A percentile compares a stretch with the other conserved stretches of the same genome.
Conservation (phyloP, 768 basidiomycete species). For the Tylopilus sp. region DNA sequence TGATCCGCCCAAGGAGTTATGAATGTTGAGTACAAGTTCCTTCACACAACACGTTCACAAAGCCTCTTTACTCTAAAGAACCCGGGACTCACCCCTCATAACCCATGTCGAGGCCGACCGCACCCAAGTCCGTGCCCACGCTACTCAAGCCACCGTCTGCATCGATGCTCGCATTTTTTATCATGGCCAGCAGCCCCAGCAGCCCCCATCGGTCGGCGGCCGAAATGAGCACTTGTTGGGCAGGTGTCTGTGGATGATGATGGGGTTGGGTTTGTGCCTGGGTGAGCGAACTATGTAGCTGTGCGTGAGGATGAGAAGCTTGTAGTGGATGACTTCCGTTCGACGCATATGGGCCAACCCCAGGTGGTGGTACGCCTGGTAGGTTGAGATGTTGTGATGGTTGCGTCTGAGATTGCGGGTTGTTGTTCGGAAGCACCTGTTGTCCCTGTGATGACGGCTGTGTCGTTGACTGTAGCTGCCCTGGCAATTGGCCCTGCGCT, state of each 20-base stretch:
- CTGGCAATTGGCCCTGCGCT: slow-evolving; percentile 21
- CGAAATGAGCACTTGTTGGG: slow-evolving; percentile 87
- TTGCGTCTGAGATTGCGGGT: slow-evolving; percentile 28
- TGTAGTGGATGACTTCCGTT: slow-evolving; percentile 37
- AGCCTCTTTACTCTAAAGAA: slow-evolving; percentile 16
- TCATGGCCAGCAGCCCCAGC: slow-evolving; percentile 78
- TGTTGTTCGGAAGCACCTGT: slow-evolving; percentile 34
- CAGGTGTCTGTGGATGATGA: slow-evolving; percentile 79
- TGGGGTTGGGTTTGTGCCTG: slow-evolving; percentile 33
- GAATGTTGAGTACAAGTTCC: slow-evolving; percentile 87
- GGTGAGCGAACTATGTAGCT: slow-evolving; percentile 26
- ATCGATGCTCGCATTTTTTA: slow-evolving; percentile 75
- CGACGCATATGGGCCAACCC: slow-evolving; percentile 32
- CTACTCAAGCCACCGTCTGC: slow-evolving; percentile 77
- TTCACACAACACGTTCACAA: slow-evolving; percentile 24
- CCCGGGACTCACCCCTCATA: slow-evolving; percentile 65
- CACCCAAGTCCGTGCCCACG: slow-evolving; percentile 88
- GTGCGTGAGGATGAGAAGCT: slow-evolving; percentile 34
- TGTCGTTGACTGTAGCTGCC: slow-evolving; percentile 16
- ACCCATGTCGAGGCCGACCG: slow-evolving; percentile 88
- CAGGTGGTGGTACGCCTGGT: slow-evolving; percentile 42
- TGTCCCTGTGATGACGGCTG: slow-evolving; percentile 30
- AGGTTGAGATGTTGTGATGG: slow-evolving; percentile 50
- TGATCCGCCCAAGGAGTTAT: slow-evolving; percentile 97
- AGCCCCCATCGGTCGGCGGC: slow-evolving; percentile 97